A percentile compares a stretch with the other conserved stretches of the same genome.
Evolutionary conservation across 1,284 basidiomycete species (phyloP).

Genomic region (Calocybe gambosa): DNA sequence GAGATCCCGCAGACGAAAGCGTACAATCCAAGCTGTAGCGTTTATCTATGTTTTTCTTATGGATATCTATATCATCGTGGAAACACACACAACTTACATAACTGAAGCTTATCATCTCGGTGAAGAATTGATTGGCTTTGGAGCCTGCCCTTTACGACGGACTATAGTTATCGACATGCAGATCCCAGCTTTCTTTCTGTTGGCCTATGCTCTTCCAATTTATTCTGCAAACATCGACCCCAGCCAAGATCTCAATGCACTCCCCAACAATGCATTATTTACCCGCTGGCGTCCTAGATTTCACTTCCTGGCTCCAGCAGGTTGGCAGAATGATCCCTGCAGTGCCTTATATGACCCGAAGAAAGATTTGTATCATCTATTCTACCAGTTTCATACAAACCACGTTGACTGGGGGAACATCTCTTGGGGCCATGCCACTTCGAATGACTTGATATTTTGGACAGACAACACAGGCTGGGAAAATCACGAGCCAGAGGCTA

Average conservation of each 20-base stretch:
- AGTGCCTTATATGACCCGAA: neutral
- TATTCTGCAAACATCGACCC: constrained; percentile 1
- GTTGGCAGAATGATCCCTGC: constrained; percentile 3
- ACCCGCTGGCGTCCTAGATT: constrained; percentile 5
- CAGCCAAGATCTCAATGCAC: constrained; percentile 1
- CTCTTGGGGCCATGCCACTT: constrained; percentile 5
- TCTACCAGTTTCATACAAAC: constrained; percentile 7
- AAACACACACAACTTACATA: neutral
- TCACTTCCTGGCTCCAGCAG: constrained; percentile 2
- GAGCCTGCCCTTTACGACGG: too few relatives aligned
- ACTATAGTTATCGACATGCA: neutral
- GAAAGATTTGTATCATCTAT: constrained; percentile 1
- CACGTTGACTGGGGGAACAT: constrained; percentile 6
- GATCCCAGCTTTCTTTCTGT: neutral
- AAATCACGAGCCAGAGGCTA: neutral
- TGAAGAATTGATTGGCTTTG: too few relatives aligned
- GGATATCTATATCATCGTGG: neutral
- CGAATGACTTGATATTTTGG: constrained; percentile 1
- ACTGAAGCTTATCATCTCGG: too few relatives aligned
- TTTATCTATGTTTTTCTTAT: neutral
- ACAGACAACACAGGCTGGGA: constrained; percentile 1
- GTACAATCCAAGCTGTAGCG: constrained; percentile 28
- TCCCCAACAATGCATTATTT: constrained; percentile 2
- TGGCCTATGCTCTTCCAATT: neutral
- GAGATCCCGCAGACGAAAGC: constrained; percentile 25